Base-by-base conservation (phyloP, 441 rosid species). In the Bocquillonia castaneifolia region DNA sequence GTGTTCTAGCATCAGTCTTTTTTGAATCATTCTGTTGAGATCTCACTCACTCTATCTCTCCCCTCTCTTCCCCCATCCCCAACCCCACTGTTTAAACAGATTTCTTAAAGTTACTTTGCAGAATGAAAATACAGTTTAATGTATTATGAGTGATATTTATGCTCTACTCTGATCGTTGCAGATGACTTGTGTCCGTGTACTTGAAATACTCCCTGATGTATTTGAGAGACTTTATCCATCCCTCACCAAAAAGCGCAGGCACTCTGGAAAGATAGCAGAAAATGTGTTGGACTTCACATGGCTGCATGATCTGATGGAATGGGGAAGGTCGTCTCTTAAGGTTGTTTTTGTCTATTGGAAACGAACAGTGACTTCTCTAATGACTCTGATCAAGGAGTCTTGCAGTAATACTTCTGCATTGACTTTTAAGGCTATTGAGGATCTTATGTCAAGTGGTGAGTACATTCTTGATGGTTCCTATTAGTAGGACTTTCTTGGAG, bases 101-200 rank as follows among this genome's bases (percentile, higher is more conserved):
- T n/a, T n/a, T n/a, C n/a, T n/a, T n/a, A n/a, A n/a, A n/a, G n/a
- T n/a, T n/a, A n/a, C n/a, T n/a, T n/a, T n/a, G n/a, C n/a, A n/a
- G n/a, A n/a, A n/a, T n/a, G n/a, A n/a, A n/a, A n/a, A n/a, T n/a
- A n/a, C 14, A 54, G 42, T 42, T 17, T 5, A 56, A 42, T 2
- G 54, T 50, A 23, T 25, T 4, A 36, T 45, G 22, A 73, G 26
- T 10, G 13, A 3, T n/a, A 37, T 72, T 71, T 54, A 63, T 69
- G 48, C 64, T 26, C 63, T 32, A 29, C 59, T 69, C 67, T 71
- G 67, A 52, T 69, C 72, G 66, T 82, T 79, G 66, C 88, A 95
- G 99, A 92, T 92, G 96, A 89, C 96, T 76, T 95, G 95, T 79
- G 90, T 95, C 26, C 95, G 99, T 37, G 66, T 89, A 69, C 93